Conservation (phyloP, 2,329 filamentous ascomycete genomes). For the Ceratocystiopsis minuta region DNA sequence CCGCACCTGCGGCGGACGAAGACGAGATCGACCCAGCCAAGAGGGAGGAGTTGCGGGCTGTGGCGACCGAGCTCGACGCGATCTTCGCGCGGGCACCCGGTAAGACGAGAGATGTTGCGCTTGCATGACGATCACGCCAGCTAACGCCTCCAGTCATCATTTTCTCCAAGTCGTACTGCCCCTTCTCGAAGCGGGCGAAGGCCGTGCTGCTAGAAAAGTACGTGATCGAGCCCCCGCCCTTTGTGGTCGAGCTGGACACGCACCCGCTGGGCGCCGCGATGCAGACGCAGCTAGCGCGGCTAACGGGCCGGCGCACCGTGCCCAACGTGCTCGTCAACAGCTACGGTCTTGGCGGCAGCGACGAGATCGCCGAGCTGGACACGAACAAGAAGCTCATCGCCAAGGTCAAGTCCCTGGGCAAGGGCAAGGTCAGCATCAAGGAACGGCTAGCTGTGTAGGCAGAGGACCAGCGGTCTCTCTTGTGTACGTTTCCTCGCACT, state of each 20-base stretch:
- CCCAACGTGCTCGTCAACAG: constrained; percentile 84
- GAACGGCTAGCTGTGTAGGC: constrained; percentile 22
- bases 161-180: constrained; percentile 91
- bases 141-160: constrained; percentile 46
- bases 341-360: constrained; percentile 74
- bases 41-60: constrained; percentile 41
- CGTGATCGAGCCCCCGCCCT: constrained; percentile 61
- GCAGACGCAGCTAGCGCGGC: constrained; percentile 52
- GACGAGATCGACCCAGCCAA: constrained; percentile 21
- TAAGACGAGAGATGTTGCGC: too few relatives aligned
- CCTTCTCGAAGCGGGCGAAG: constrained; percentile 72
- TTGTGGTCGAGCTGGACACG: constrained; percentile 77
- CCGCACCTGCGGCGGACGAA: too few relatives aligned
- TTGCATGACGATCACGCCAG: too few relatives aligned
- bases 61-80: constrained; percentile 52
- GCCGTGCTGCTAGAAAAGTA: constrained; percentile 69
- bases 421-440: constrained; percentile 39
- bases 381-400: constrained; percentile 45
- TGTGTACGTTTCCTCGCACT: too few relatives aligned
- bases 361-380: constrained; percentile 64
- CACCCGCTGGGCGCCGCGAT: constrained; percentile 57
- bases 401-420: constrained; percentile 57
- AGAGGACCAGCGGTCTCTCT: too few relatives aligned
- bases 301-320: constrained; percentile 69
- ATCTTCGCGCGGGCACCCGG: constrained; percentile 76